phyloP scores from a whole-genome alignment of 192 early-diverging fungal species.

The Rhizophagus sp. region DNA sequence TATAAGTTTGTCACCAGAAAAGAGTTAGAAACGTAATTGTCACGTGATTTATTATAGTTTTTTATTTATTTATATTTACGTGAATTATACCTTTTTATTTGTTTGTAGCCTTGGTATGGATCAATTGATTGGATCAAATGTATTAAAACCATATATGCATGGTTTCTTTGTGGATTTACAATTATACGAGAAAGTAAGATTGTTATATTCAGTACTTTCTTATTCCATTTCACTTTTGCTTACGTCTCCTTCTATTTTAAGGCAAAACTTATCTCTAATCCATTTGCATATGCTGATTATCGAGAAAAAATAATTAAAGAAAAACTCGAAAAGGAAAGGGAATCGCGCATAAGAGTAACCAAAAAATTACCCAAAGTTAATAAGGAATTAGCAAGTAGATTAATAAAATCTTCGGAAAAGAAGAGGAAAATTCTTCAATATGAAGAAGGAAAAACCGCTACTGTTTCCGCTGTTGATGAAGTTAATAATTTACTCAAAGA shows the following conservation, averaged over 20 bases:
- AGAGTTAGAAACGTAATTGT: slow-evolving; percentile 65
- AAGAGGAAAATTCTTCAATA: slow-evolving; percentile 42
- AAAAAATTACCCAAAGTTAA: slow-evolving; percentile 94
- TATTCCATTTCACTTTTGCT: background rate
- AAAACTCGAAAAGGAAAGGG: slow-evolving; percentile 81
- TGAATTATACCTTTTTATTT: background rate
- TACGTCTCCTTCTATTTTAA: background rate
- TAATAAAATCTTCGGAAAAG: slow-evolving; percentile 52
- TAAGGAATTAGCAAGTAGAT: slow-evolving; percentile 75
- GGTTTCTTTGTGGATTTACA: slow-evolving; percentile 97
- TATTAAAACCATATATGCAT: slow-evolving; percentile 97
- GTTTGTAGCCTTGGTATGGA: slow-evolving; percentile 76
- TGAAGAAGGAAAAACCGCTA: slow-evolving; percentile 31
- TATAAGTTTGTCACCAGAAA: slow-evolving; percentile 97
- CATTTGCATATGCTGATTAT: slow-evolving; percentile 95
- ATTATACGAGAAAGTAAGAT: slow-evolving; percentile 79
- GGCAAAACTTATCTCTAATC: slow-evolving; percentile 93
- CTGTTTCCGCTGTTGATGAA: slow-evolving; percentile 21
- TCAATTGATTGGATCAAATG: slow-evolving; percentile 88
- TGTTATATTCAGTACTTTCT: background rate
- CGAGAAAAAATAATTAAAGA: slow-evolving; percentile 75
- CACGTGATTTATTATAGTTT: background rate
- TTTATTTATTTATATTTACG: background rate
- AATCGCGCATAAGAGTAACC: slow-evolving; percentile 83
- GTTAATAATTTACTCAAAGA: slow-evolving; percentile 71